phyloP scores from a whole-genome alignment of 257 asterid genomes.

The Mentha longifolia region DNA sequence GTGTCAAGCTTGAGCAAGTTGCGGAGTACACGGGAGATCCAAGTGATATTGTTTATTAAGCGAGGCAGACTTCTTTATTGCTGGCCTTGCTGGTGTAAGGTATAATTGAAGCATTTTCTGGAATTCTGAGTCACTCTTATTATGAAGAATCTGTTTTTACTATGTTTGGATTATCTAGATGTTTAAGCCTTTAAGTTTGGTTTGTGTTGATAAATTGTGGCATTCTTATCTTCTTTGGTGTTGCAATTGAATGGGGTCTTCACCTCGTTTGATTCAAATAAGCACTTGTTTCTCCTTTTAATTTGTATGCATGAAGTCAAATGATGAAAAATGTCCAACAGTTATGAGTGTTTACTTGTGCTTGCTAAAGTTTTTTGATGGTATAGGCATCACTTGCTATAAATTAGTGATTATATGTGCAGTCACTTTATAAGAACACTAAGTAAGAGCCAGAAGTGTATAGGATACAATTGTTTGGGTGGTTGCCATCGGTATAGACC shows the following conservation, averaged over 20 bases:
- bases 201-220: not conserved
- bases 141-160: not conserved
- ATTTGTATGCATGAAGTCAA: not conserved
- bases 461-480: not conserved
- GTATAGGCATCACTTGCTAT: not conserved
- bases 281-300: not conserved
- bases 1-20: constrained; percentile 82
- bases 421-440: not conserved
- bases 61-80: not conserved
- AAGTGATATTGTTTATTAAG: constrained; percentile 69
- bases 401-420: not conserved
- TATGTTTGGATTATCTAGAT: not conserved
- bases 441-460: not conserved
- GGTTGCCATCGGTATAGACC: not conserved
- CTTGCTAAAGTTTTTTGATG: not conserved
- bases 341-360: not conserved
- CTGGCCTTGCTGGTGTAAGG: constrained; percentile 31
- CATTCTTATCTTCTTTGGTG: not conserved
- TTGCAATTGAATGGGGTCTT: not conserved
- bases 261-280: not conserved
- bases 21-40: constrained; percentile 96
- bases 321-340: not conserved
- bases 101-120: constrained; percentile 18
- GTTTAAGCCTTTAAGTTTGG: not conserved
- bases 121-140: not conserved